These are phyloP conservation scores for Amanita muscaria DNA, from an alignment of 768 basidiomycete species.

Conservation along the genomic window DNA sequence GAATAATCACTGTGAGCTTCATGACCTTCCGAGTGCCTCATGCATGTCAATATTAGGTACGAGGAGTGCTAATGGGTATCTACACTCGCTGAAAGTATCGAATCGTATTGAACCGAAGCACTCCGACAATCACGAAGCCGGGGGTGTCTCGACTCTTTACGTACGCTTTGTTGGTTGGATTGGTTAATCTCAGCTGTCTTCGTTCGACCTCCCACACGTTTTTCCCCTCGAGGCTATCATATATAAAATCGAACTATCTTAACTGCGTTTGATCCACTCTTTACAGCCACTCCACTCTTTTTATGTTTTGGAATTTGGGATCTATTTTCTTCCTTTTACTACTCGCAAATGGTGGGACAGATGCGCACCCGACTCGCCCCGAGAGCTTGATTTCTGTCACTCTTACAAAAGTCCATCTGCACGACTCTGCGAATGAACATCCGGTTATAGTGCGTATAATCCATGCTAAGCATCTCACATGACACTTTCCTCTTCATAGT, in stretches of 20 bases:
- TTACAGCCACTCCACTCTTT: neutral
- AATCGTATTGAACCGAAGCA: no score
- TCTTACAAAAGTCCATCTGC: slow-evolving; percentile 3
- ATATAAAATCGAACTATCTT: neutral
- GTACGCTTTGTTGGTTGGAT: neutral
- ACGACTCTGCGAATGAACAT: neutral
- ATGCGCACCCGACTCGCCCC: neutral
- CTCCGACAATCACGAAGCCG: no score
- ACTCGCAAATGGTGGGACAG: neutral
- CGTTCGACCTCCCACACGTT: neutral
- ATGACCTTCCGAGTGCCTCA: neutral
- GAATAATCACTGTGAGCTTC: neutral
- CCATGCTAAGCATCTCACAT: neutral
- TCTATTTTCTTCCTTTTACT: neutral
- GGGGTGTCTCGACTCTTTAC: no score
- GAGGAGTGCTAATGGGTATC: no score
- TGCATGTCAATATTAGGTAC: no score
- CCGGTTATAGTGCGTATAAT: slow-evolving; percentile 2
- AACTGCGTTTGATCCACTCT: neutral
- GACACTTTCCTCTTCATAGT: slow-evolving; percentile 31
- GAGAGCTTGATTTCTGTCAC: slow-evolving; percentile 1
- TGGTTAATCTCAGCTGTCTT: neutral
- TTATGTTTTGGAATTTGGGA: neutral
- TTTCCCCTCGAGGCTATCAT: slow-evolving; percentile 1
- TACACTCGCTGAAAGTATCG: no score